Conservation (phyloP, 208 protist genomes). For the Leishmania aethiopica region DNA sequence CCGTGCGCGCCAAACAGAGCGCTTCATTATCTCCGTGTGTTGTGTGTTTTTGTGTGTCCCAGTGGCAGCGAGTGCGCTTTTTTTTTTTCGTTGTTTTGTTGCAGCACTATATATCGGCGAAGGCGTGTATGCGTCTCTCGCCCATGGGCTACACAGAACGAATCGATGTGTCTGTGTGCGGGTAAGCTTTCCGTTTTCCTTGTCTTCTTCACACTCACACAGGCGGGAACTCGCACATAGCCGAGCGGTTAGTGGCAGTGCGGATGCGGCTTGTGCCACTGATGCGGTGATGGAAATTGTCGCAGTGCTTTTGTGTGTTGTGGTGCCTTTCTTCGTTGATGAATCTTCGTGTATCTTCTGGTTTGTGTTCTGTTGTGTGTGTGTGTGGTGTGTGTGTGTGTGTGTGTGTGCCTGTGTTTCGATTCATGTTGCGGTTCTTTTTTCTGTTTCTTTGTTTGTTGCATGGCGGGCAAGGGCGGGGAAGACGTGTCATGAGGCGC, state of each 20-base stretch:
- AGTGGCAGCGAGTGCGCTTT: neutral
- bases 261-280: neutral
- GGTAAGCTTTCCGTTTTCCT: neutral
- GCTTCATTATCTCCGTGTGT: neutral
- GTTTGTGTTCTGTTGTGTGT: neutral
- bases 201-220: neutral
- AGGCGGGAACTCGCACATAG: neutral
- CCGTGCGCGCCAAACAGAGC: neutral
- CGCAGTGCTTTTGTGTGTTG: neutral
- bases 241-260: neutral
- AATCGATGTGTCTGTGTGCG: neutral
- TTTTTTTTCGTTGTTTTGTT: neutral
- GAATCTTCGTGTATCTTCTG: neutral
- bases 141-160: neutral
- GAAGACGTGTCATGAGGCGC: neutral
- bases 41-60: neutral
- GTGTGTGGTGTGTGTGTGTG: neutral
- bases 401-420: neutral
- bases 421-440: no score
- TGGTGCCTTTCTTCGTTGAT: neutral
- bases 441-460: no score
- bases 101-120: neutral
- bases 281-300: neutral
- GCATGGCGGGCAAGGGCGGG: neutral
- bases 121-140: neutral